These are phyloP conservation scores for Brassica incana DNA, from an alignment of 345 rosid species.

Conservation along the genomic window DNA sequence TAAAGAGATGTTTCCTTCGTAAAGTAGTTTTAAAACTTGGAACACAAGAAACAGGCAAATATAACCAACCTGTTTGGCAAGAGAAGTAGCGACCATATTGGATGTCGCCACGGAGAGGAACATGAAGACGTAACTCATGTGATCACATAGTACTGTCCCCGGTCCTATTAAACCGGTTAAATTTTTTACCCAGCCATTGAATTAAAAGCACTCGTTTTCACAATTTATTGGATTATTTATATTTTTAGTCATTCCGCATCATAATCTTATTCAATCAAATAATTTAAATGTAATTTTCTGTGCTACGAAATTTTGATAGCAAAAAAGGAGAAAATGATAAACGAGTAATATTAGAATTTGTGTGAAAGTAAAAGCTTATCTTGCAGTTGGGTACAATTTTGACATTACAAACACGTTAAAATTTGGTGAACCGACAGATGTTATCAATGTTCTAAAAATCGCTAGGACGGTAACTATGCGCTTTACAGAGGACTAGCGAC, in stretches of 20 bases:
- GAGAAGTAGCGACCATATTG: conserved; percentile 92
- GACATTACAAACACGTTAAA: neutral
- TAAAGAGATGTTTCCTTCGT: neutral
- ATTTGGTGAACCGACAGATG: conserved; percentile 17
- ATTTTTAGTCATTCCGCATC: neutral
- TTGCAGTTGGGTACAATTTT: neutral
- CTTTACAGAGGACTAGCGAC: no score
- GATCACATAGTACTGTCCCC: conserved; percentile 85
- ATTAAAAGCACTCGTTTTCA: neutral
- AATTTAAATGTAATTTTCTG: neutral
- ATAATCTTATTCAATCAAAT: neutral
- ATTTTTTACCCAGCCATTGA: conserved; percentile 3
- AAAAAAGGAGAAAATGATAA: no score
- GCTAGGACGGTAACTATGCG: no score
- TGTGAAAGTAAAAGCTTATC: neutral
- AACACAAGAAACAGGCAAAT: neutral
- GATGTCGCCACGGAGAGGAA: conserved; percentile 92
- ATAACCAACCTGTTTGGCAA: conserved; percentile 60
- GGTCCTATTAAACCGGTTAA: conserved; percentile 61
- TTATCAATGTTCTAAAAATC: neutral
- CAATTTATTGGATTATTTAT: no score
- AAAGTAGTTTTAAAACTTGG: neutral
- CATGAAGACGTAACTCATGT: conserved; percentile 74
- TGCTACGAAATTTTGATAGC: neutral
- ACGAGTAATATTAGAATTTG: neutral